Conservation (phyloP, 495 filamentous ascomycete species). For the Xylaria curta region DNA sequence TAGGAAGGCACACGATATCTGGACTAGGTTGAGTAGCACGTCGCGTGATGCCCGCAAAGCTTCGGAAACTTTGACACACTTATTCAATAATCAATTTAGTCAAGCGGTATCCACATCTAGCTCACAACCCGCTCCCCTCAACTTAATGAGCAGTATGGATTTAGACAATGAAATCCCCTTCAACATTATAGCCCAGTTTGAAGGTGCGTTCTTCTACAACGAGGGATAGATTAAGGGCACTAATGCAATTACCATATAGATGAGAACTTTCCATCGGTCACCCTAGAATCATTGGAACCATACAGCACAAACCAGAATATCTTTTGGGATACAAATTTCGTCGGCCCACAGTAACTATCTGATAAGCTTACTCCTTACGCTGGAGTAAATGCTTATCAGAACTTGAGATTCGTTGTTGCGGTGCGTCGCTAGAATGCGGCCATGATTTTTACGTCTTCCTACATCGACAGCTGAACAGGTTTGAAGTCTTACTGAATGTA, state of each 20-base stretch:
- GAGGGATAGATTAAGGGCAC: not conserved
- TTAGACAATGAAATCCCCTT: conserved; percentile 8
- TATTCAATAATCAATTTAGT: conserved; percentile 10
- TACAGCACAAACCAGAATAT: not conserved
- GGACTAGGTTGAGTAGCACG: conserved; percentile 11
- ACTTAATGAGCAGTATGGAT: conserved; percentile 1
- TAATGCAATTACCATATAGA: not conserved
- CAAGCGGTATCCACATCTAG: not conserved
- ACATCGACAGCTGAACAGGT: not conserved
- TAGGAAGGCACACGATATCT: conserved; percentile 12
- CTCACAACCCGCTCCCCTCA: not conserved
- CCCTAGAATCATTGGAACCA: not conserved
- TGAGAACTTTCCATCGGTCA: not conserved
- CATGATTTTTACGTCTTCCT: not conserved
- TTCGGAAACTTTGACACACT: conserved; percentile 7
- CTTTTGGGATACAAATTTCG: conserved; percentile 10
- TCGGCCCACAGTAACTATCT: not conserved
- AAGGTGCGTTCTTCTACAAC: not conserved
- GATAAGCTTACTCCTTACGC: not conserved
- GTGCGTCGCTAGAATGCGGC: not conserved
- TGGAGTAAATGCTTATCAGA: not conserved
- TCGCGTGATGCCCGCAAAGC: conserved; percentile 19
- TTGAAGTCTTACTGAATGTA: not conserved
- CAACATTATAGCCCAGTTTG: conserved; percentile 11
- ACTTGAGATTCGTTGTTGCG: not conserved